Conservation (phyloP, 495 filamentous ascomycete species). For the Emericellopsis terricola region DNA sequence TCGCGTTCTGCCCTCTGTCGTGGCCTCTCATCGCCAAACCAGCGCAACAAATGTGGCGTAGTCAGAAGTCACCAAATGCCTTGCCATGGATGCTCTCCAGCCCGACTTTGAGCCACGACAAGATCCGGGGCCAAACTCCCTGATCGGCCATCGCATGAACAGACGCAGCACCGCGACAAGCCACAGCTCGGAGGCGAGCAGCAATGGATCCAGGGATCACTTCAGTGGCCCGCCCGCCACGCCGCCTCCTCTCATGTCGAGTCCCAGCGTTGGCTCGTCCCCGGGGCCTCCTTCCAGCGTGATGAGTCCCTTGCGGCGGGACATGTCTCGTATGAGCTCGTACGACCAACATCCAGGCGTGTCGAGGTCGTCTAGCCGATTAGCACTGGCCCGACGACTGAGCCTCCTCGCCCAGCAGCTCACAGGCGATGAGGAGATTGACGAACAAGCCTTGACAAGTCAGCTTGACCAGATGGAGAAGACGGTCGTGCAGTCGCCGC, state of each 20-base stretch:
- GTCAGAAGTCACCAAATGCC: too few relatives aligned
- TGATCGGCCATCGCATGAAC: too few relatives aligned
- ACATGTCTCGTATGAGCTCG: neutral
- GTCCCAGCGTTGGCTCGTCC: conserved; percentile 3
- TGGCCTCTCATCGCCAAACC: too few relatives aligned
- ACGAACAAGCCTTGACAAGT: conserved; percentile 14
- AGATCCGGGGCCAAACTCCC: too few relatives aligned
- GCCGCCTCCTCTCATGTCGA: conserved; percentile 1
- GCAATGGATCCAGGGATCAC: too few relatives aligned
- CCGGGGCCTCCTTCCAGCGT: neutral
- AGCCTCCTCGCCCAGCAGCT: conserved; percentile 24
- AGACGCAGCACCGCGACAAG: neutral
- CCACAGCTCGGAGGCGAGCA: neutral
- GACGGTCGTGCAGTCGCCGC: conserved; percentile 6
- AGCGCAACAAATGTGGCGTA: too few relatives aligned
- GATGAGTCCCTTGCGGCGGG: conserved; percentile 1
- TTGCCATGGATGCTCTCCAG: too few relatives aligned
- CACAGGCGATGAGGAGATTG: conserved; percentile 7
- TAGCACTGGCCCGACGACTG: conserved; percentile 29
- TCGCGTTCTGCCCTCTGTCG: too few relatives aligned
- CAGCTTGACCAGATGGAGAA: conserved; percentile 30
- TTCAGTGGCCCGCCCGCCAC: too few relatives aligned
- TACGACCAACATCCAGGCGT: conserved; percentile 1
- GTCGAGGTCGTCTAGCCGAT: conserved; percentile 16
- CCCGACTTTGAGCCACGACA: too few relatives aligned